Conservation (phyloP, 2,329 filamentous ascomycete genomes). For the Metarhizium anisopliae region DNA sequence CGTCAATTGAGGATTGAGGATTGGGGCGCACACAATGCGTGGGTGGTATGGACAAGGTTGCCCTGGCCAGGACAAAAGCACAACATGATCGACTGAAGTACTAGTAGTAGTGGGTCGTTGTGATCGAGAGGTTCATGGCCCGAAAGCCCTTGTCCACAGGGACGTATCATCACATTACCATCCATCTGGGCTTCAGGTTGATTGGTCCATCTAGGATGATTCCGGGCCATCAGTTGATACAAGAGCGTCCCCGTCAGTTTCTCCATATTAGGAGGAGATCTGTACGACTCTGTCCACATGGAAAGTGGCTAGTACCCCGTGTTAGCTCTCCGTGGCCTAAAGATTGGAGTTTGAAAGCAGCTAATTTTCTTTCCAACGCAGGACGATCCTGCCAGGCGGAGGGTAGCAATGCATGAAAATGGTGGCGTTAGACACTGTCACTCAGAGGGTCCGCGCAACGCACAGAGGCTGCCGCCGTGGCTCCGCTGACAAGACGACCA, state of each 20-base stretch:
- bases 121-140: not conserved
- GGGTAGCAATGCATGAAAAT: not conserved
- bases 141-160: not conserved
- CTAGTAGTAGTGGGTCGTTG: too few species aligned
- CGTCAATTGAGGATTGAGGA: too few species aligned
- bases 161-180: not conserved
- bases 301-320: not conserved
- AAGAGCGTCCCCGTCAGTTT: too few species aligned
- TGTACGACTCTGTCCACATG: not conserved
- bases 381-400: not conserved
- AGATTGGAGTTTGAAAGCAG: too few species aligned
- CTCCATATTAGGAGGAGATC: not conserved
- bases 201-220: not conserved
- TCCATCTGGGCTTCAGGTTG: not conserved
- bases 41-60: too few species aligned
- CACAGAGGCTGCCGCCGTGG: not conserved
- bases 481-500: not conserved
- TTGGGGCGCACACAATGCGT: too few species aligned
- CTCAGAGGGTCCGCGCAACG: not conserved
- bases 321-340: not conserved
- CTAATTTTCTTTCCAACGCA: too few species aligned
- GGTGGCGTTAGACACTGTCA: not conserved
- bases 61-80: too few species aligned
- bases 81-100: too few species aligned
- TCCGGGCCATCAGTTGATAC: not conserved